Evolutionary conservation across 306 rosid genomes (phyloP).

Genomic region (Casuarina cunninghamiana): DNA sequence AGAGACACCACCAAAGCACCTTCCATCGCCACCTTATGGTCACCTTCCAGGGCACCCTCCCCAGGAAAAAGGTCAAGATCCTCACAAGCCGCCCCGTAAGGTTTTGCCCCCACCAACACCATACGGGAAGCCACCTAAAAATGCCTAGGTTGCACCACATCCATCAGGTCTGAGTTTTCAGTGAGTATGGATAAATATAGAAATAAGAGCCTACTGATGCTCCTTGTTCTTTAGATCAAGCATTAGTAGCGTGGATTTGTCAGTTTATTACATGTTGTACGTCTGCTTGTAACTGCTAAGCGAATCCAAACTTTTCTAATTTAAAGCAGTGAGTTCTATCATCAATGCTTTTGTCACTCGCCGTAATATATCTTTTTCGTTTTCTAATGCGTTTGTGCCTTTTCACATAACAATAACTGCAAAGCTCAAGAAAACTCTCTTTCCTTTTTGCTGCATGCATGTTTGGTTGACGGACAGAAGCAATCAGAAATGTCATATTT

Average conservation of each 20-base stretch:
- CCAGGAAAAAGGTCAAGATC: neutral
- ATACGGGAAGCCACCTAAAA: neutral
- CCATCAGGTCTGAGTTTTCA: too few relatives aligned
- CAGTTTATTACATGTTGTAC: neutral
- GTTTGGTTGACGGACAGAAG: neutral
- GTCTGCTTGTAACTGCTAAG: neutral
- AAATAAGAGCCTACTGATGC: conserved; percentile 3
- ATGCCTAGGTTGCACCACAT: neutral
- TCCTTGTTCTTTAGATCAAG: neutral
- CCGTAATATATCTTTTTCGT: neutral
- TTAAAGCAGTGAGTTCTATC: neutral
- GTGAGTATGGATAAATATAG: too few relatives aligned
- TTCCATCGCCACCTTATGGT: conserved; percentile 15
- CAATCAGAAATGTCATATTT: neutral
- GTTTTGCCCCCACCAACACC: neutral
- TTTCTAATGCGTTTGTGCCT: neutral
- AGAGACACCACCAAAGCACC: neutral
- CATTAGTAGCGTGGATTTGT: neutral
- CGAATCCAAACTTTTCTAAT: neutral
- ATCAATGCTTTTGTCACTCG: neutral
- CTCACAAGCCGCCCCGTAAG: conserved; percentile 3
- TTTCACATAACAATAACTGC: neutral
- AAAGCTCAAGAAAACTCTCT: neutral
- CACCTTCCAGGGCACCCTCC: conserved; percentile 20
- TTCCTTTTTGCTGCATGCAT: neutral